Evolutionary conservation across 495 filamentous ascomycete species (phyloP), one percentile per base, ranked within the genome.

Genomic region (Penicillium coffeae): DNA sequence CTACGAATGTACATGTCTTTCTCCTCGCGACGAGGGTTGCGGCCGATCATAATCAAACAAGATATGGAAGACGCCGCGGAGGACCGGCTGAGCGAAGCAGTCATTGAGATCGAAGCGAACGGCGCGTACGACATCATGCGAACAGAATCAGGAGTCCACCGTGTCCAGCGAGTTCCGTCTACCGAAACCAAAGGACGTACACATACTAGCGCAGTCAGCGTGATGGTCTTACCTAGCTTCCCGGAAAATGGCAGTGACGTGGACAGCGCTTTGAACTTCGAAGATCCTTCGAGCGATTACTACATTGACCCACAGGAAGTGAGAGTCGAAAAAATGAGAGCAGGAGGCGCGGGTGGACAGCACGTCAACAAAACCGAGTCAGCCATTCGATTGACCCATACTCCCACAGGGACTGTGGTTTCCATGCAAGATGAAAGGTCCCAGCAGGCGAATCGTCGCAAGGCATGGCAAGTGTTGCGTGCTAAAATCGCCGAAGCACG

Each of bases 341-440:
- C 93, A 1, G 75, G 87, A 41, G 93, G 93, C 21, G 90, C 93
- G 2, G 93, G 93, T 14, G 93, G 93, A 5, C 93, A 98, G 71
- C 94, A 97, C 64, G 93, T 98, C 62, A 98, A 98, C 67, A 96
- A 88, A 53, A 98, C 93, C 1, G 94, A 97, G 66, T 95, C 90
- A 27, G 93, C 93, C 14, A 88, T 98, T 51, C 85, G 93, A 14
- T 74, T 98, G 46, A 96, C 90, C 9, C 94, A 98, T 77, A 75
- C 89, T 10, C 94, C 93, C 8, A 96, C 91, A 0, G 83, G 82
- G 30, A 89, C 81, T 7, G 80, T 87, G 20, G 91, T 96, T 9
- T 84, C 83, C 36, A 95, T 96, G 73, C 93, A 98, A 62, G 93
- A 97, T 62, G 84, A 81, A 27, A 78, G 93, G 50, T 94, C 88